These are phyloP conservation scores for Gracilariopsis chorda DNA, from an alignment of 23 red algal genomes.

Conservation along the genomic window DNA sequence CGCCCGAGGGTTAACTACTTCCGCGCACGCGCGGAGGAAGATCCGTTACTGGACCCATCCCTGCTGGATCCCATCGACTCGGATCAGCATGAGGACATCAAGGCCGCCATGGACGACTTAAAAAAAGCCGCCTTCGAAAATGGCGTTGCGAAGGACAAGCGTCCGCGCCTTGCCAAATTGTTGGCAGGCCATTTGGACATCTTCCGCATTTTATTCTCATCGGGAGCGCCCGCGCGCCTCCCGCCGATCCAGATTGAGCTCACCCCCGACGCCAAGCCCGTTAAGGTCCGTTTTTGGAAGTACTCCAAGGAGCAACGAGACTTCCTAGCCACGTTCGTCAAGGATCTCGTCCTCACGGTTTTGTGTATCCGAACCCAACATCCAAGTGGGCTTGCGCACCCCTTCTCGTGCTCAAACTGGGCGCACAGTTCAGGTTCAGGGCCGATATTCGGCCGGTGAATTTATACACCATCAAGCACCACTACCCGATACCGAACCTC, in stretches of 20 bases:
- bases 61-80: not conserved
- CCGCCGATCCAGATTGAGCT: not conserved
- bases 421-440: not conserved
- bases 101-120: not conserved
- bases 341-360: conserved; percentile 19
- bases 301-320: conserved; percentile 32
- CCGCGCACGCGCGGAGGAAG: not conserved
- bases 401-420: conserved; percentile 28
- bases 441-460: conserved; percentile 21
- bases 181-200: not conserved
- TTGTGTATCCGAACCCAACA: conserved; percentile 19
- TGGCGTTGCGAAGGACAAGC: not conserved
- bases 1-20: conserved; percentile 19
- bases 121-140: not conserved
- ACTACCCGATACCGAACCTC: conserved; percentile 33
- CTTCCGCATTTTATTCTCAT: conserved; percentile 40
- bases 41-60: conserved; percentile 29
- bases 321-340: not conserved
- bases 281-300: conserved; percentile 45
- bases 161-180: not conserved
- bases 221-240: not conserved
- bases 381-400: conserved; percentile 43
- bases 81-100: not conserved
- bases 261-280: not conserved
- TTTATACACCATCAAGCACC: not conserved